Evolutionary conservation across 148 eudicot genomes (phyloP).

Genomic region (Bassia scoparia): DNA sequence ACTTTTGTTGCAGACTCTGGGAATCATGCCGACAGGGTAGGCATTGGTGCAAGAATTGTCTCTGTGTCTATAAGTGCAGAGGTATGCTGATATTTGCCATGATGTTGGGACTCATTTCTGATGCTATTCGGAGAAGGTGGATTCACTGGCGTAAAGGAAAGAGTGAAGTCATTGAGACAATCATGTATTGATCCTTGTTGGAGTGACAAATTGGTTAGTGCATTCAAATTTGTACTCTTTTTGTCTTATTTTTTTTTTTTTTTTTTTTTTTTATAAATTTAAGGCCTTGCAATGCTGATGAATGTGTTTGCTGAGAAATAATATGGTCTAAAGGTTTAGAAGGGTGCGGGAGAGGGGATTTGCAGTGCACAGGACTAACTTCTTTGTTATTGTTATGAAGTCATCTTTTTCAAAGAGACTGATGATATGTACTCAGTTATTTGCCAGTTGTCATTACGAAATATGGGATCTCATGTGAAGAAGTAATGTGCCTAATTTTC

Average conservation of each 20-base stretch:
- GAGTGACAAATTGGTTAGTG: slow-evolving; percentile 90
- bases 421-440: not conserved
- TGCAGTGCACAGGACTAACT: not conserved
- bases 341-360: too few species aligned
- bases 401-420: not conserved
- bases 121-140: slow-evolving; percentile 97
- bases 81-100: slow-evolving; percentile 97
- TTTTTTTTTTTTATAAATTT: not conserved
- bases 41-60: slow-evolving; percentile 78
- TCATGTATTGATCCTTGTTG: slow-evolving; percentile 85
- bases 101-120: slow-evolving; percentile 97
- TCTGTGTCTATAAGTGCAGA: slow-evolving; percentile 78
- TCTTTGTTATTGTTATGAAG: not conserved
- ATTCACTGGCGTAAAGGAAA: slow-evolving; percentile 88
- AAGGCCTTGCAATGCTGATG: too few species aligned
- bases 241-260: not conserved
- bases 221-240: slow-evolving; percentile 1
- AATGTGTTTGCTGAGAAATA: too few species aligned
- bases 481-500: not conserved
- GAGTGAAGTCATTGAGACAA: slow-evolving; percentile 92
- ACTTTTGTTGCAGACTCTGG: slow-evolving; percentile 92
- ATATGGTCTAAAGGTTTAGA: too few species aligned
- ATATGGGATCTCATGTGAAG: not conserved
- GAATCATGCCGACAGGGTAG: slow-evolving; percentile 89
- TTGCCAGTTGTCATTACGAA: not conserved